Evolutionary conservation across 1,139 yeast species (phyloP).

Genomic region (Magnusiomyces suaveolens): DNA sequence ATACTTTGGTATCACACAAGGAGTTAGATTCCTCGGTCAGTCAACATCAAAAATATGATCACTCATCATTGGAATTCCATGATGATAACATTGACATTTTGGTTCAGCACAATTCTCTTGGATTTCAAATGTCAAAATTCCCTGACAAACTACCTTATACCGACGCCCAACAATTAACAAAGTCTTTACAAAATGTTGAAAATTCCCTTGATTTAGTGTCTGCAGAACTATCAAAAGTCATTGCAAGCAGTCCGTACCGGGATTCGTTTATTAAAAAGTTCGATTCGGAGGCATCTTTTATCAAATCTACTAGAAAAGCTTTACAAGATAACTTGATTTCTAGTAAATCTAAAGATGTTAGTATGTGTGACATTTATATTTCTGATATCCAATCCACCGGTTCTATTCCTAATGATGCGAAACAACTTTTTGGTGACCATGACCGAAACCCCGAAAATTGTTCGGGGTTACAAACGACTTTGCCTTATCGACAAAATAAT

Average conservation of each 20-base stretch:
- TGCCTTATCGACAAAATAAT: no score
- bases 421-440: background rate
- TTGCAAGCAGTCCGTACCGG: background rate
- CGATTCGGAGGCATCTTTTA: background rate
- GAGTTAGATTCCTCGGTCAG: no score
- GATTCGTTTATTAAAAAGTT: background rate
- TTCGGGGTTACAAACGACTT: no score
- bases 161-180: background rate
- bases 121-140: no score
- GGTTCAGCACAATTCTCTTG: no score
- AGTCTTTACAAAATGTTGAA: background rate
- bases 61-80: no score
- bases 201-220: background rate
- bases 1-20: no score
- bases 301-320: background rate
- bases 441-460: background rate
- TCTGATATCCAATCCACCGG: background rate
- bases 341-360: no score
- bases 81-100: no score
- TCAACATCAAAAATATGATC: no score
- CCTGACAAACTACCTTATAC: no score
- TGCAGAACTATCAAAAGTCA: background rate
- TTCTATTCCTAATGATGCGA: background rate
- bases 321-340: background rate
- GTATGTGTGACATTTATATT: background rate